A percentile compares a stretch with the other conserved stretches of the same genome.
Conservation (phyloP, 352 stramenopile species). For the Elongisporangium prolatum region DNA sequence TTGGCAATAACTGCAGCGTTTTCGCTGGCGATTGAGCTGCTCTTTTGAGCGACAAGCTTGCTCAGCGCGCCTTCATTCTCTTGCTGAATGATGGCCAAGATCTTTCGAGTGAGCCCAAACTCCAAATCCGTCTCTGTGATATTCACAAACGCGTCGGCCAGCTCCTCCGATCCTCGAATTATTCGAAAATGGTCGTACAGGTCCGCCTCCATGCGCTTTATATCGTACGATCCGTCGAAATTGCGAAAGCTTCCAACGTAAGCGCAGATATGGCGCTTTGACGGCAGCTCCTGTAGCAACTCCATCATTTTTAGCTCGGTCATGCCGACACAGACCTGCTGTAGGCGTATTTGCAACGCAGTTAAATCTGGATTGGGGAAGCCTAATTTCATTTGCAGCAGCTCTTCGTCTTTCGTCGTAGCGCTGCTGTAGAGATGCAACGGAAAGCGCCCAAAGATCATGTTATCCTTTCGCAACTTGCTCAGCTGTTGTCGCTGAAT, state of each 20-base stretch:
- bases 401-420: slow-evolving; percentile 54
- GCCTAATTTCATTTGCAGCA: slow-evolving; percentile 37
- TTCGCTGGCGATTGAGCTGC: slow-evolving; percentile 27
- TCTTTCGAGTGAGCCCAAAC: slow-evolving; percentile 37
- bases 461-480: slow-evolving; percentile 39
- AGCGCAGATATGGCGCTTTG: slow-evolving; percentile 86
- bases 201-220: slow-evolving; percentile 43
- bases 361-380: slow-evolving; percentile 49
- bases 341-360: slow-evolving; percentile 43
- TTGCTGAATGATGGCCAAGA: slow-evolving; percentile 32
- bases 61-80: slow-evolving; percentile 41
- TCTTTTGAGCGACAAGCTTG: slow-evolving; percentile 33
- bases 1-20: slow-evolving; percentile 42
- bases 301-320: slow-evolving; percentile 85
- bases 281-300: slow-evolving; percentile 87
- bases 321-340: slow-evolving; percentile 67
- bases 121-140: slow-evolving; percentile 64
- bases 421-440: slow-evolving; percentile 55
- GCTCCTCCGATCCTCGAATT: slow-evolving; percentile 39
- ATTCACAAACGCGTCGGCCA: slow-evolving; percentile 51
- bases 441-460: slow-evolving; percentile 67
- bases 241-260: slow-evolving; percentile 61
- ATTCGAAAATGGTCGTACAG: slow-evolving; percentile 81
- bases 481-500: slow-evolving; percentile 19
- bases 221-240: slow-evolving; percentile 47